phyloP scores from a whole-genome alignment of 208 protist species.

The Entamoeba dispar region DNA sequence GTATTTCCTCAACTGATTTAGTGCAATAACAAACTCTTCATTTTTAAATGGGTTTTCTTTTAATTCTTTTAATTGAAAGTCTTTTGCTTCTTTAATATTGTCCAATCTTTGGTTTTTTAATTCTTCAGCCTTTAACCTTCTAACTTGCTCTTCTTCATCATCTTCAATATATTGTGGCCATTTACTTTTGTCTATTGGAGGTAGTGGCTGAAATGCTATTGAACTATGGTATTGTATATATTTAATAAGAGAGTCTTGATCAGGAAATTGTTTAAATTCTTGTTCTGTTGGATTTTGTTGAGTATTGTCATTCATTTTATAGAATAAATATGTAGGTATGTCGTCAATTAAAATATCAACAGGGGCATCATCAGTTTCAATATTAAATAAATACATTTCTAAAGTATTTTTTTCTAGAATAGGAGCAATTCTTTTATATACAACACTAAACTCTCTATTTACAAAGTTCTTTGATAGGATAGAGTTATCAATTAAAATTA shows the following conservation, averaged over 20 bases:
- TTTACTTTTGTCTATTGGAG: neutral
- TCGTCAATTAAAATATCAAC: neutral
- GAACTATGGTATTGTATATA: too few species aligned
- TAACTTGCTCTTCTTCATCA: neutral
- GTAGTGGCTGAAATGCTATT: too few species aligned
- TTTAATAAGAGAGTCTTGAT: neutral
- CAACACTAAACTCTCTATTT: neutral
- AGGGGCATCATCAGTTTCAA: neutral
- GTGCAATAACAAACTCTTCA: neutral
- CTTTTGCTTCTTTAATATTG: neutral
- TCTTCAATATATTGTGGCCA: neutral
- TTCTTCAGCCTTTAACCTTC: neutral
- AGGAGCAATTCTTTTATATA: neutral
- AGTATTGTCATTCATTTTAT: neutral
- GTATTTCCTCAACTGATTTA: neutral
- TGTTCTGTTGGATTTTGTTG: neutral
- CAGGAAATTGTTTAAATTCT: neutral
- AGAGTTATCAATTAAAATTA: neutral
- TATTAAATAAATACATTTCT: neutral
- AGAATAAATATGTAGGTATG: neutral
- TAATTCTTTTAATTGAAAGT: neutral
- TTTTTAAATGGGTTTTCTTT: neutral
- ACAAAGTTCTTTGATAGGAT: neutral
- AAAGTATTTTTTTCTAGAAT: neutral
- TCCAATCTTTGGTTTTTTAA: neutral